Evolutionary conservation across 2,329 filamentous ascomycete species (phyloP).

Genomic region (Scedosporium minutisporum): DNA sequence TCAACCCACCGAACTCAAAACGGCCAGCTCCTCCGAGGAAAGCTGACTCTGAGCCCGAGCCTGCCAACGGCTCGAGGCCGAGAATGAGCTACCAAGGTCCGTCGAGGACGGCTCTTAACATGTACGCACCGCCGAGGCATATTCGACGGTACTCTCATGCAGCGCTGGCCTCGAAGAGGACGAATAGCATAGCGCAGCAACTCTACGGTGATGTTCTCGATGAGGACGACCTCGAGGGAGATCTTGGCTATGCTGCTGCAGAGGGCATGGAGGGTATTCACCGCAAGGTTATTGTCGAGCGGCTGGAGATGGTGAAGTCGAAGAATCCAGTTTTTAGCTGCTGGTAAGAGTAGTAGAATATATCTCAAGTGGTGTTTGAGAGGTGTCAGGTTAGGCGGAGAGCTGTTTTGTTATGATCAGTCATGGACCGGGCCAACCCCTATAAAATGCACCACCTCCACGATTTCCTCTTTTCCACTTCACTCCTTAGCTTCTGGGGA

Average conservation of each 20-base stretch:
- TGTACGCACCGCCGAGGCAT: conserved; percentile 29
- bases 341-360: conserved; percentile 49
- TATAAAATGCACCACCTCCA: too few species aligned
- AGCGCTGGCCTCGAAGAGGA: conserved; percentile 35
- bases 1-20: neutral
- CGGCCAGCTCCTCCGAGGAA: neutral
- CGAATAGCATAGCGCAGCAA: conserved; percentile 42
- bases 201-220: conserved; percentile 43
- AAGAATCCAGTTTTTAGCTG: conserved; percentile 95
- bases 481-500: too few species aligned
- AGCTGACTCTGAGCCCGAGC: conserved; percentile 6
- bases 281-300: conserved; percentile 92
- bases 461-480: too few species aligned
- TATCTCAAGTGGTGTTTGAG: too few species aligned
- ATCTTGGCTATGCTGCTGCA: conserved; percentile 87
- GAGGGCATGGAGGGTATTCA: conserved; percentile 87
- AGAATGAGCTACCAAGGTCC: conserved; percentile 27
- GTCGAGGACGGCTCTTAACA: conserved; percentile 26
- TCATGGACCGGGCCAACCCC: too few species aligned
- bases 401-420: too few species aligned
- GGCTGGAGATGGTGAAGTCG: conserved; percentile 89
- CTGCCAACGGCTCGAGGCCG: conserved; percentile 5
- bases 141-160: conserved; percentile 43
- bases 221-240: conserved; percentile 73
- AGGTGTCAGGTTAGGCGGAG: neutral